Evolutionary conservation across 495 filamentous ascomycete genomes (phyloP).

Genomic region (Cercophora newfieldiana): DNA sequence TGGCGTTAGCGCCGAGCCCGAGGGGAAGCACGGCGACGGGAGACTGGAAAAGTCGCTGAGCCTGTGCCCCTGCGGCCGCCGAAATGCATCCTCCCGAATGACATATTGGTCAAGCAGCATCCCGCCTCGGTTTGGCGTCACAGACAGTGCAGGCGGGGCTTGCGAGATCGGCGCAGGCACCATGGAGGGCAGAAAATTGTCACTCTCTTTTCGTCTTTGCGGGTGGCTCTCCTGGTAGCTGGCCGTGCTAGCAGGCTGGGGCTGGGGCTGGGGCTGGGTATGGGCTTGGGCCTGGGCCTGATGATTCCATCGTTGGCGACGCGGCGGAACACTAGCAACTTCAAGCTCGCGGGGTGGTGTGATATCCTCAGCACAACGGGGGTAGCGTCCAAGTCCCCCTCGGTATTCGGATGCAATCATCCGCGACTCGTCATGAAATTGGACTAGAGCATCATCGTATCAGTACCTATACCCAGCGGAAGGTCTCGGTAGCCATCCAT

Average conservation of each 20-base stretch:
- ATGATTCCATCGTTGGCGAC: background rate
- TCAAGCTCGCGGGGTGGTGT: constrained; percentile 32
- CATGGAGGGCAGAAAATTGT: background rate
- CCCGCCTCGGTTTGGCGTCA: constrained; percentile 8
- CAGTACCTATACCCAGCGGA: constrained; percentile 16
- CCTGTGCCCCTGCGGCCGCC: constrained; percentile 26
- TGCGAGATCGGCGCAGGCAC: constrained; percentile 8
- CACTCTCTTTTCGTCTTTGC: constrained; percentile 22
- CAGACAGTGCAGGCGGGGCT: background rate
- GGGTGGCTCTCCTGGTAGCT: constrained; percentile 11
- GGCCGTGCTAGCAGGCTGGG: background rate
- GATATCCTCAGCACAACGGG: constrained; percentile 45
- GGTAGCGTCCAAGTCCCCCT: constrained; percentile 76
- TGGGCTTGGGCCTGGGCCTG: background rate
- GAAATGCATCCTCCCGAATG: constrained; percentile 25
- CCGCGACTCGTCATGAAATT: constrained; percentile 86
- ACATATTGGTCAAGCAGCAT: constrained; percentile 24
- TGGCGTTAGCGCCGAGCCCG: constrained; percentile 11
- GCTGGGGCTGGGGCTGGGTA: background rate
- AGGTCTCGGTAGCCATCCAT: background rate
- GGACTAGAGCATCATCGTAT: constrained; percentile 39
- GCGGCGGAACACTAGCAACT: background rate
- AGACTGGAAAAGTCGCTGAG: constrained; percentile 34
- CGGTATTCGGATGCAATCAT: constrained; percentile 90
- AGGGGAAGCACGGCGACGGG: constrained; percentile 31